A percentile compares a stretch with the other conserved stretches of the same genome.
These are phyloP conservation scores for Thermochaetoides dissita DNA, from an alignment of 2,329 filamentous ascomycete species.

Conservation along the genomic window DNA sequence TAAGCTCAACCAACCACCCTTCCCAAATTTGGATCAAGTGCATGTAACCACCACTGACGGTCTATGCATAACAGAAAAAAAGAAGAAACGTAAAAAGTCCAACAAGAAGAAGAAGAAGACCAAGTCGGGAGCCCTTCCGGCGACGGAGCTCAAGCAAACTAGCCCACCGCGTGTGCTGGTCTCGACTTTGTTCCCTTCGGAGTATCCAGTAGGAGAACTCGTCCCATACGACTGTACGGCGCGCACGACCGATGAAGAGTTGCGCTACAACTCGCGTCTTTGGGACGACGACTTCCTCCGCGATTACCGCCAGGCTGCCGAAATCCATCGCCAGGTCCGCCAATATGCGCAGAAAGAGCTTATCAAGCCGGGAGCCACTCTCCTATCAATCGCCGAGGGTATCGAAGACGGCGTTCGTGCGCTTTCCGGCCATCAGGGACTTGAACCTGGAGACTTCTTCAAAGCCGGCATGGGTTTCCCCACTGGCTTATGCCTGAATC, in stretches of 20 bases:
- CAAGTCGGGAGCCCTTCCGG: slow-evolving; percentile 1
- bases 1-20: not conserved
- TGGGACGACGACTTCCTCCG: slow-evolving; percentile 45
- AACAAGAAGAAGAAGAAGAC: slow-evolving; percentile 9
- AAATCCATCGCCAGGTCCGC: slow-evolving; percentile 68
- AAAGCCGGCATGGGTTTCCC: slow-evolving; percentile 73
- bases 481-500: slow-evolving; percentile 66
- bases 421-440: slow-evolving; percentile 58
- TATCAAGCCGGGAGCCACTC: slow-evolving; percentile 62
- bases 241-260: slow-evolving; percentile 4
- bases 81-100: slow-evolving; percentile 4
- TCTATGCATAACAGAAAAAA: slow-evolving; percentile 2
- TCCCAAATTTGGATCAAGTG: not conserved
- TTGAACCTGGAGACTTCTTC: slow-evolving; percentile 62
- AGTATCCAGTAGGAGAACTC: slow-evolving; percentile 4
- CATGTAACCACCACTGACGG: not conserved
- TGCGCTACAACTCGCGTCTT: slow-evolving; percentile 1
- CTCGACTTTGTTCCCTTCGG: slow-evolving; percentile 3
- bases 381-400: slow-evolving; percentile 67
- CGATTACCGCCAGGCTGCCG: slow-evolving; percentile 66
- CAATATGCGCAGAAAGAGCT: slow-evolving; percentile 60
- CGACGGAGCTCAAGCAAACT: slow-evolving; percentile 1
- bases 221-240: slow-evolving; percentile 4
- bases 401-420: slow-evolving; percentile 69
- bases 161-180: slow-evolving; percentile 4